These are phyloP conservation scores for Lepiota venenata DNA, from an alignment of 768 basidiomycete genomes.

Conservation along the genomic window DNA sequence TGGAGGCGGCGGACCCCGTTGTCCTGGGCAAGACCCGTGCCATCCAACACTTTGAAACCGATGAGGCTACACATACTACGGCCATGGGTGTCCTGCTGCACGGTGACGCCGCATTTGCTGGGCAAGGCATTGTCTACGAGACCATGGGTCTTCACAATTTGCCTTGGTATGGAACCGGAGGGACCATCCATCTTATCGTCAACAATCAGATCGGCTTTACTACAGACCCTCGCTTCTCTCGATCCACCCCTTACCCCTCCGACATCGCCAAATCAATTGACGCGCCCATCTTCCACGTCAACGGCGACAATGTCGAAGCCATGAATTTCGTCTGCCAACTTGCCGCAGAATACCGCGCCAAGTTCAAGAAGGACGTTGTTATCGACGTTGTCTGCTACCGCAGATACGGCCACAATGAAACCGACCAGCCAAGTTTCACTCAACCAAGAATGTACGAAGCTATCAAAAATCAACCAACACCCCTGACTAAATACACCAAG, in stretches of 20 bases:
- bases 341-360: slow-evolving; percentile 96
- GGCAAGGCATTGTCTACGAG: slow-evolving; percentile 98
- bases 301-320: slow-evolving; percentile 97
- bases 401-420: slow-evolving; percentile 99
- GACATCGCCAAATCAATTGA: slow-evolving; percentile 99
- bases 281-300: slow-evolving; percentile 98
- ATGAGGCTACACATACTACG: slow-evolving; percentile 72
- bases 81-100: slow-evolving; percentile 97
- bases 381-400: slow-evolving; percentile 99
- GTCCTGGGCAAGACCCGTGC: slow-evolving; percentile 99
- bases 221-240: slow-evolving; percentile 95
- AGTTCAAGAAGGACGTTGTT: slow-evolving; percentile 98
- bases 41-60: slow-evolving; percentile 91
- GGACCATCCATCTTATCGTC: slow-evolving; percentile 96
- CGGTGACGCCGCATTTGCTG: slow-evolving; percentile 98
- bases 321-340: slow-evolving; percentile 98
- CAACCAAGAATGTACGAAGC: slow-evolving; percentile 99
- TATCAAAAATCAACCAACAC: slow-evolving; percentile 90
- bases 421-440: slow-evolving; percentile 97
- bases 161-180: slow-evolving; percentile 94
- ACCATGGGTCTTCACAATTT: slow-evolving; percentile 98
- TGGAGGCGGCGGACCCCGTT: slow-evolving; percentile 96
- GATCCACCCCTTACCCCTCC: slow-evolving; percentile 96
- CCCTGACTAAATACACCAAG: slow-evolving; percentile 89
- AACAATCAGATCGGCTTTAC: slow-evolving; percentile 99